These are phyloP conservation scores for Chrysopogon serrulatus DNA, from an alignment of 176 grass and related monocot species.

Conservation along the genomic window DNA sequence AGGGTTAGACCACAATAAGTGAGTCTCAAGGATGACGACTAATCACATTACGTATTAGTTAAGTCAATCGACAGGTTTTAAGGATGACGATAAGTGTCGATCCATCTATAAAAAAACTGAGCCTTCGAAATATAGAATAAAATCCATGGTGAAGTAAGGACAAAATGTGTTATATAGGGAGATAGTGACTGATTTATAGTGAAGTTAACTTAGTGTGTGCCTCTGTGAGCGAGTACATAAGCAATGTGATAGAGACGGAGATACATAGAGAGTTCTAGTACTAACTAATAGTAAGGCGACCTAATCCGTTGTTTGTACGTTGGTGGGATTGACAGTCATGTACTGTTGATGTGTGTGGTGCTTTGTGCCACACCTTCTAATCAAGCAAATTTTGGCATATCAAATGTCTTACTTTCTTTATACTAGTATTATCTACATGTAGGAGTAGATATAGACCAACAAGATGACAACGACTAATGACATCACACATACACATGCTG, in stretches of 20 bases:
- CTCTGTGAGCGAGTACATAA: neutral
- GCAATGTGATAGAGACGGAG: neutral
- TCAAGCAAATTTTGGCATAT: too few species aligned
- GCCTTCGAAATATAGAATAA: neutral
- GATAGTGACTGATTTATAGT: neutral
- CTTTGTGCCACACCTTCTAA: neutral
- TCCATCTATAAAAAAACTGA: neutral
- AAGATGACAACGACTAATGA: too few species aligned
- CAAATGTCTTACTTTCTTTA: too few species aligned
- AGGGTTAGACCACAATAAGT: neutral
- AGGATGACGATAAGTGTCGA: conserved; percentile 34
- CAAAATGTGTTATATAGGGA: neutral
- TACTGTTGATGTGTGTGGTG: neutral
- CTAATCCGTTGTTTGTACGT: neutral
- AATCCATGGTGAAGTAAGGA: neutral
- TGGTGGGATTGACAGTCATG: neutral
- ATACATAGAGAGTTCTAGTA: neutral
- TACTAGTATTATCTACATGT: too few species aligned
- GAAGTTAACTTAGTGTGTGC: too few species aligned
- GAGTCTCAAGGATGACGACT: neutral
- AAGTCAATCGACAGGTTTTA: conserved; percentile 11
- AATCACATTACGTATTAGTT: neutral
- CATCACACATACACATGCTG: too few species aligned
- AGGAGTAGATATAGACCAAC: too few species aligned
- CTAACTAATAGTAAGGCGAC: neutral